Conservation (phyloP, 2,329 filamentous ascomycete genomes). For the Nemania abortiva region DNA sequence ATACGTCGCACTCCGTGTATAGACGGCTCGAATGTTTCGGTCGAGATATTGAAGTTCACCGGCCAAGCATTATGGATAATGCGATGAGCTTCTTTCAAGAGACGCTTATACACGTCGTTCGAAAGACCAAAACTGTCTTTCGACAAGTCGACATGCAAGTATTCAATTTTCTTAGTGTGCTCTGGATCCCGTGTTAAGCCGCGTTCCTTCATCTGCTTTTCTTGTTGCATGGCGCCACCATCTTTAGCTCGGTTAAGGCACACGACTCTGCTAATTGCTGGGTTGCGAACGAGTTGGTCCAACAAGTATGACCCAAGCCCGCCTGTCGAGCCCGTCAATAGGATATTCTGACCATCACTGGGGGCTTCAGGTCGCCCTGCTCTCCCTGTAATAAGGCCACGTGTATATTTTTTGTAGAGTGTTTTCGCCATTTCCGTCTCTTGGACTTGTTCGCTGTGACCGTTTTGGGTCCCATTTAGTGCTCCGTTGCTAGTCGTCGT, state of each 20-base stretch:
- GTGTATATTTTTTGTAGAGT: conserved; percentile 49
- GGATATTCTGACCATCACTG: conserved; percentile 45
- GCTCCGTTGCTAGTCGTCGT: not conserved
- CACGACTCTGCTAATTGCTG: conserved; percentile 34
- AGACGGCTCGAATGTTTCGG: conserved; percentile 52
- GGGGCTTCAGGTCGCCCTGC: conserved; percentile 44
- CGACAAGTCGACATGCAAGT: conserved; percentile 36
- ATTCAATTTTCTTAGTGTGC: conserved; percentile 32
- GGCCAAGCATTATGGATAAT: conserved; percentile 56
- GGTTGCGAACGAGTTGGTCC: conserved; percentile 50
- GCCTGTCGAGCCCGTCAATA: conserved; percentile 58
- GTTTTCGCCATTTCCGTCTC: conserved; percentile 32
- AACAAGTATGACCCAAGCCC: conserved; percentile 57
- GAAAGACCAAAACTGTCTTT: conserved; percentile 28
- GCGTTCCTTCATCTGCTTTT: conserved; percentile 23
- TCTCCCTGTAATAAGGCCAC: conserved; percentile 42
- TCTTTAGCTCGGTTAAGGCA: conserved; percentile 40
- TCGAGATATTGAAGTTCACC: conserved; percentile 53
- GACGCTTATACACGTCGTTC: conserved; percentile 22
- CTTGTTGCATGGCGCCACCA: conserved; percentile 32
- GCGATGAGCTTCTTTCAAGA: conserved; percentile 21
- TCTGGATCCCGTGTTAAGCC: conserved; percentile 23
- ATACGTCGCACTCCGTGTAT: conserved; percentile 56
- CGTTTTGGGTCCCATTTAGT: not conserved
- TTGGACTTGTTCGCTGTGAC: conserved; percentile 26